Evolutionary conservation across 176 grass and related monocot species (phyloP).

Genomic region (Elymus sibiricus): DNA sequence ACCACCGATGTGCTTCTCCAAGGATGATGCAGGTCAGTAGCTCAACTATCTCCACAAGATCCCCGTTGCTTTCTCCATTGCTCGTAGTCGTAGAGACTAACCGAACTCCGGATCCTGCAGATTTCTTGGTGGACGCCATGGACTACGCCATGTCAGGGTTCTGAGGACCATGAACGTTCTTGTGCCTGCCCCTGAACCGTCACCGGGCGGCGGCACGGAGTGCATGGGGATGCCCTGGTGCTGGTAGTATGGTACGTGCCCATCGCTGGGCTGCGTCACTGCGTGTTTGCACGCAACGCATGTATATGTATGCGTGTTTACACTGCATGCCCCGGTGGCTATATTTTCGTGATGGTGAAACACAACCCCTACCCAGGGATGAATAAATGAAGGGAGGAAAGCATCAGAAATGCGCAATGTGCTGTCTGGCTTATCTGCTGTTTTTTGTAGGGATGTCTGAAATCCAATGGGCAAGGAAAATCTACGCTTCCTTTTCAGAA

Average conservation of each 20-base stretch:
- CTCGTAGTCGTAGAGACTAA: not conserved
- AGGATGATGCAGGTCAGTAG: conserved; percentile 73
- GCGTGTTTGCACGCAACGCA: not conserved
- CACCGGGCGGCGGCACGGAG: not conserved
- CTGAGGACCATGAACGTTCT: conserved; percentile 22
- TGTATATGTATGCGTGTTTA: not conserved
- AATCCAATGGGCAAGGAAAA: not conserved
- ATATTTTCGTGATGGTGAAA: not conserved
- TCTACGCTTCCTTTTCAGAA: too few species aligned
- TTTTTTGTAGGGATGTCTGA: not conserved
- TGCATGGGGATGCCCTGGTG: not conserved
- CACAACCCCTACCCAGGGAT: conserved; percentile 7
- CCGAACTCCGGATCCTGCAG: conserved; percentile 27
- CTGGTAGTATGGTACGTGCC: not conserved
- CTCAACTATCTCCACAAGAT: not conserved
- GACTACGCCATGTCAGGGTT: conserved; percentile 85
- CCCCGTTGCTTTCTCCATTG: not conserved
- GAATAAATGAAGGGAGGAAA: conserved; percentile 6
- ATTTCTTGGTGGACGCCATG: conserved; percentile 81
- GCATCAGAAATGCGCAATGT: not conserved
- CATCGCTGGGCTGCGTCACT: not conserved
- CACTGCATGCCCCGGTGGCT: not conserved
- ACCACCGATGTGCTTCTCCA: conserved; percentile 97
- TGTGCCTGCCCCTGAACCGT: not conserved
- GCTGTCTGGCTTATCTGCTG: not conserved